Conservation (phyloP, 257 asterid genomes). For the Nemophila menziesii region DNA sequence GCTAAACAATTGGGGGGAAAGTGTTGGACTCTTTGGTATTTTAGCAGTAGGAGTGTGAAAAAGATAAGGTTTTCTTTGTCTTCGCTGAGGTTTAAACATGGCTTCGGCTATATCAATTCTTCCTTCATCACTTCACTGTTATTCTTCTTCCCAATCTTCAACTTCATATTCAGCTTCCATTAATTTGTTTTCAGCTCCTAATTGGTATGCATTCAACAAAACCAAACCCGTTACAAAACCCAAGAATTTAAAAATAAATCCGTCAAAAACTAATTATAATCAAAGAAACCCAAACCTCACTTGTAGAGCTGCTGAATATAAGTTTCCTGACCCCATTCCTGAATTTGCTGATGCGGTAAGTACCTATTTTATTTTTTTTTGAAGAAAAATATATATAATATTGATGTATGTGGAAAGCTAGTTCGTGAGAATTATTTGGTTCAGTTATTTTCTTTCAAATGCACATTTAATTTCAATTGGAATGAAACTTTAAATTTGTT, state of each 20-base stretch:
- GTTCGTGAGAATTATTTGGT: not conserved
- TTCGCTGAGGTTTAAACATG: constrained; percentile 4
- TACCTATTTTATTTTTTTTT: not conserved
- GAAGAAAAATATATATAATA: too few relatives aligned
- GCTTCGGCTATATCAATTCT: constrained; percentile 11
- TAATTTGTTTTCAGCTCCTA: not conserved
- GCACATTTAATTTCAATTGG: not conserved
- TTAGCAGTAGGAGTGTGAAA: too few relatives aligned
- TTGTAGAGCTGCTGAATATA: constrained; percentile 78
- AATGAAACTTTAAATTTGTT: not conserved
- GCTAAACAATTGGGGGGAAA: too few relatives aligned
- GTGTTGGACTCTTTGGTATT: too few relatives aligned
- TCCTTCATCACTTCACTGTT: constrained; percentile 1
- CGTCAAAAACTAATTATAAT: not conserved
- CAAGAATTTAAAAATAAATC: not conserved
- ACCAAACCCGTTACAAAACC: not conserved
- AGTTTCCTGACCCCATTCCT: constrained; percentile 92
- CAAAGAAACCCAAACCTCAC: constrained; percentile 20
- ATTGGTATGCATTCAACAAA: not conserved
- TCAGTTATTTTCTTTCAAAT: not conserved
- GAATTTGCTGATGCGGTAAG: constrained; percentile 85
- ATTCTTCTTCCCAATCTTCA: constrained; percentile 4
- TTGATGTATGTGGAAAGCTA: too few relatives aligned
- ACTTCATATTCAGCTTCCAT: constrained; percentile 6
- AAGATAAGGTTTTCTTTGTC: not conserved